Evolutionary conservation across 306 rosid species (phyloP), one percentile per base, ranked within the genome.

Genomic region (Trifolium repens): DNA sequence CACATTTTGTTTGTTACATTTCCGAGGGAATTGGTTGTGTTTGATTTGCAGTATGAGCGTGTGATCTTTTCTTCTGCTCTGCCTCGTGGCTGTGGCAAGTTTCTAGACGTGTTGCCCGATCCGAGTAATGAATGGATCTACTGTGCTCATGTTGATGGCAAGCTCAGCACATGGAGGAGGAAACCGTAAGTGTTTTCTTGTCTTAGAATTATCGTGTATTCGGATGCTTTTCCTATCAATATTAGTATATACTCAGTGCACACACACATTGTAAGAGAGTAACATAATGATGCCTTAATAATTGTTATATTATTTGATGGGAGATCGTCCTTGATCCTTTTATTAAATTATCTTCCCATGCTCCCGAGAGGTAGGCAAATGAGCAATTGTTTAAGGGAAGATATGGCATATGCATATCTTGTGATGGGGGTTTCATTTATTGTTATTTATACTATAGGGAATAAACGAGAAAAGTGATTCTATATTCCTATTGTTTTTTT

Each of bases 21-120:
- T 86, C 99, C 99, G 16, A 88, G 94, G 85, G 97, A 96, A 76
- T 78, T 96, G 75, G 67, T 90, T 67, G 98, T 92, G 85, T 96
- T 84, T 69, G 99, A 96, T 82, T 75, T 96, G 86, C 88, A 91
- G 92, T 96, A 96, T 42, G 93, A 91, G 83, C 69, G 88, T 14
- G 77, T 75, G 79, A 82, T 96, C 15, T 92, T 83, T 76, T 27
- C 88, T 11, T 6, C 90, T 7, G 52, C 93, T 15, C 74, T 92
- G 86, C 98, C 98, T 54, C 98, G 96, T 39, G 96, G 97, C 15
- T 88, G 90, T 35, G 90, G 98, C 80, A 96, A 96, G 86, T 90
- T 92, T 77, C 88, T 89, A 3, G 99, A 89, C 26, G 96, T 96
- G 81, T 71, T 96, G 49, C 93, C 99, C 5, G 99, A 96, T 83